phyloP scores from a whole-genome alignment of 139 green algal species.

The Spirogloea muscicola region DNA sequence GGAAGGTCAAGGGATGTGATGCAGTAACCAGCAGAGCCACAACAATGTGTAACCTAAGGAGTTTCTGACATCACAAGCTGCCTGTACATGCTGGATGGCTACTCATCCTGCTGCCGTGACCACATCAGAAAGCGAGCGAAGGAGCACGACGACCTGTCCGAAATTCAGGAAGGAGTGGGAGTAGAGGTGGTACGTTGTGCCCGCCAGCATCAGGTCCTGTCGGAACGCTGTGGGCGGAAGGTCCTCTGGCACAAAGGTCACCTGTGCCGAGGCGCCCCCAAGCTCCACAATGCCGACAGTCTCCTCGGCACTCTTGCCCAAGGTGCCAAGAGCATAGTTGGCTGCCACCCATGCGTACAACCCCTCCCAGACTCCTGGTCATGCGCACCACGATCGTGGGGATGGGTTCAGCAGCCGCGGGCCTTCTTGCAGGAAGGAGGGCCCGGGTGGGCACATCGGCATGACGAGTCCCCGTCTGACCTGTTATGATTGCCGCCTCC shows the following conservation, averaged over 20 bases:
- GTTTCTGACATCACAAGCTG: too few species aligned
- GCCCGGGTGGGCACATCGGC: not conserved
- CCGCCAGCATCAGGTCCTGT: not conserved
- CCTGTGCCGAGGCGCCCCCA: slow-evolving; percentile 39
- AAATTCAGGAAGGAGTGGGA: slow-evolving; percentile 26
- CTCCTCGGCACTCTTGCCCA: slow-evolving; percentile 10
- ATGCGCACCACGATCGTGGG: not conserved
- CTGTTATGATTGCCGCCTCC: slow-evolving; percentile 20
- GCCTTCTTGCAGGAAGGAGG: not conserved
- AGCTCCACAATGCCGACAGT: slow-evolving; percentile 29
- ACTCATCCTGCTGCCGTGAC: too few species aligned
- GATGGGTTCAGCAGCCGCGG: not conserved
- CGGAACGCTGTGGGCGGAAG: slow-evolving; percentile 6
- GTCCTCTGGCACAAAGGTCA: slow-evolving; percentile 9
- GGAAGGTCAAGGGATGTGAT: too few species aligned
- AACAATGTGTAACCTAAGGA: too few species aligned
- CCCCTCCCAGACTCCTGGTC: slow-evolving; percentile 18
- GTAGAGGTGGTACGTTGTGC: slow-evolving; percentile 4
- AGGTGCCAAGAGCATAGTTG: slow-evolving; percentile 22
- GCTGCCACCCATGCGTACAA: slow-evolving; percentile 36
- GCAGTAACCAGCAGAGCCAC: too few species aligned
- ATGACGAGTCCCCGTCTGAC: not conserved
- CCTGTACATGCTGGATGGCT: too few species aligned
- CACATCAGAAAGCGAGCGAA: not conserved
- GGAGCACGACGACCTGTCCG: not conserved